These are phyloP conservation scores for Iris macrosiphon DNA, from an alignment of 106 monocot genomes.

Conservation along the genomic window DNA sequence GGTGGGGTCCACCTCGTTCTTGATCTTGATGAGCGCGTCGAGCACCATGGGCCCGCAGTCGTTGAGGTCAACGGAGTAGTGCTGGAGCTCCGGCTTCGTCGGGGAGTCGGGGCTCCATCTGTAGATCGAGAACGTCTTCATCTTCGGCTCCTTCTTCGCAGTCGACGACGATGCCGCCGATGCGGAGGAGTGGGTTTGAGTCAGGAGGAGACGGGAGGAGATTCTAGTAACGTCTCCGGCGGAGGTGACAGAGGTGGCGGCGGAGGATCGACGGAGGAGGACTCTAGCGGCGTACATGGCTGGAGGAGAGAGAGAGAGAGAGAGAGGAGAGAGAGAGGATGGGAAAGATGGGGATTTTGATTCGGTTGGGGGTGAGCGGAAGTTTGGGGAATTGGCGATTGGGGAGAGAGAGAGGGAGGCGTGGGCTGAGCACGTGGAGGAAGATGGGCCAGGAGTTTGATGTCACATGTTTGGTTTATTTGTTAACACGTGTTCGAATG, in stretches of 20 bases:
- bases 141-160: slow-evolving; percentile 1
- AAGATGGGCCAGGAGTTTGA: too few relatives aligned
- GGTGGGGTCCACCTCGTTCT: slow-evolving; percentile 74
- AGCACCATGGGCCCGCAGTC: slow-evolving; percentile 88
- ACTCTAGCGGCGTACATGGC: slow-evolving; percentile 1
- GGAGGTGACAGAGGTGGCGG: too few relatives aligned
- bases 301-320: neutral
- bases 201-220: slow-evolving; percentile 20
- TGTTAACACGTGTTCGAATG: too few relatives aligned
- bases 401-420: too few relatives aligned
- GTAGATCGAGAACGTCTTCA: slow-evolving; percentile 87
- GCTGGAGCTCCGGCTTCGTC: slow-evolving; percentile 41
- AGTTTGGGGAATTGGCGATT: neutral
- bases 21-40: slow-evolving; percentile 85
- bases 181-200: slow-evolving; percentile 34
- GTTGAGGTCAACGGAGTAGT: slow-evolving; percentile 68
- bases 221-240: too few relatives aligned
- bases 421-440: too few relatives aligned
- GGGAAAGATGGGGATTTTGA: too few relatives aligned
- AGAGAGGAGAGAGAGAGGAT: neutral
- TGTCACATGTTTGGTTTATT: too few relatives aligned
- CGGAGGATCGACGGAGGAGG: too few relatives aligned
- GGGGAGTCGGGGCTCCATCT: slow-evolving; percentile 78
- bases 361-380: too few relatives aligned
- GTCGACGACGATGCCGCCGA: slow-evolving; percentile 7